Conservation (phyloP, 2,329 filamentous ascomycete species). For the Diplodia mutila region DNA sequence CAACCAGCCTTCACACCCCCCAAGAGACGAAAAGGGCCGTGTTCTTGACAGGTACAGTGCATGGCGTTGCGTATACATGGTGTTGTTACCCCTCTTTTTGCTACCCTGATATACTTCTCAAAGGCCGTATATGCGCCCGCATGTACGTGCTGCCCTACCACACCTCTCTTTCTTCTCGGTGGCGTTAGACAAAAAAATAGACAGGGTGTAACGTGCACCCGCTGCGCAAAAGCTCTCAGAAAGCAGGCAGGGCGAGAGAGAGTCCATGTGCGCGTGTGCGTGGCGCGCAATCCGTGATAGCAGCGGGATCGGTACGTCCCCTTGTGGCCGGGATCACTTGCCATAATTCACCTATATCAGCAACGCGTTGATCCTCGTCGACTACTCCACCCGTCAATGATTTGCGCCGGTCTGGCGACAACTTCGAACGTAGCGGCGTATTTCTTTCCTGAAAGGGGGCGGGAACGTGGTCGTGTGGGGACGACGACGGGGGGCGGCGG, state of each 20-base stretch:
- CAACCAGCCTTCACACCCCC: too few species aligned
- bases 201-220: too few species aligned
- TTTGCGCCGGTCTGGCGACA: background rate
- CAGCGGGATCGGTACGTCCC: background rate
- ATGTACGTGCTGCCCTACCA: background rate
- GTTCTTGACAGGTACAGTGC: background rate
- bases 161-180: background rate
- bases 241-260: too few species aligned
- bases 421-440: constrained; percentile 19
- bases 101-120: background rate
- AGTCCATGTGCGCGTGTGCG: too few species aligned
- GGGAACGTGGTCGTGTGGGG: background rate
- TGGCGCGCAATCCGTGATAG: background rate
- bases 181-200: too few species aligned
- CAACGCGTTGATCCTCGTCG: constrained; percentile 1
- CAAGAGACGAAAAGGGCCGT: background rate
- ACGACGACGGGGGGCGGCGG: background rate
- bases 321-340: background rate
- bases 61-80: background rate
- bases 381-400: background rate
- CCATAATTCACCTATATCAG: background rate
- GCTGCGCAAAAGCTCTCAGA: too few species aligned
- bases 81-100: background rate
- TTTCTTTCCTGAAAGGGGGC: constrained; percentile 1
- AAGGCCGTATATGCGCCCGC: background rate